Evolutionary conservation across 352 stramenopile species (phyloP), one percentile per base, ranked within the genome.

Genomic region (Albugo laibachii): DNA sequence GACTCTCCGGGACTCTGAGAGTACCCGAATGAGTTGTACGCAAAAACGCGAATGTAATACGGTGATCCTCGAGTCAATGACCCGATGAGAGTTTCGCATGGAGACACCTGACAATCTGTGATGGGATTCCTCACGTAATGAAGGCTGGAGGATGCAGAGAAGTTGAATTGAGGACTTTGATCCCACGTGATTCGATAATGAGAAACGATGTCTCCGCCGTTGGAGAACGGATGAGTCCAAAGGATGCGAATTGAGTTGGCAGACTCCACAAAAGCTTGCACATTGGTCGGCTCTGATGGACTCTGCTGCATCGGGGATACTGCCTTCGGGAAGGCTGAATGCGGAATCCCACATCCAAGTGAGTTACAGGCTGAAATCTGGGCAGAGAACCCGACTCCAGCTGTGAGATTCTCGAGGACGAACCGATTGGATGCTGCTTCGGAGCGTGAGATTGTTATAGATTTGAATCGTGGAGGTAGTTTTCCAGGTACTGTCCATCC

Each of bases 151-250:
- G 84, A 80, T 2, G 94, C 50, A 2, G 87, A 59, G n/a, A 70
- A 73, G n/a, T 66, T 68, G 54, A 97, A 97, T n/a, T 62, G 74
- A 5, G 72, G 61, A 5, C 54, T 63, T 3, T 61, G 55, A 51
- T 97, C 93, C 93, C 93, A 98, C 60, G 97, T 92, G 5, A 97
- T 65, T 2, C 85, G 64, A 45, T 97, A 98, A 53, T 96, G 93
- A 8, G 83, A 92, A 39, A 98, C 80, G 0, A 68, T 55, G 27
- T 94, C 80, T 2, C 93, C 93, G 13, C 93, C 93, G 53, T 97
- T 75, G 49, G 83, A 94, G 2, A 61, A 24, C 1, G 93, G 92
- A 21, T 93, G 69, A n/a, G 69, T 80, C 69, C 84, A 97, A 2
- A 84, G 60, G n/a, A 95, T 57, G 5, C 67, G 68, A 18, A 97